Evolutionary conservation across 345 rosid species (phyloP).

Genomic region (Turnera subulata): DNA sequence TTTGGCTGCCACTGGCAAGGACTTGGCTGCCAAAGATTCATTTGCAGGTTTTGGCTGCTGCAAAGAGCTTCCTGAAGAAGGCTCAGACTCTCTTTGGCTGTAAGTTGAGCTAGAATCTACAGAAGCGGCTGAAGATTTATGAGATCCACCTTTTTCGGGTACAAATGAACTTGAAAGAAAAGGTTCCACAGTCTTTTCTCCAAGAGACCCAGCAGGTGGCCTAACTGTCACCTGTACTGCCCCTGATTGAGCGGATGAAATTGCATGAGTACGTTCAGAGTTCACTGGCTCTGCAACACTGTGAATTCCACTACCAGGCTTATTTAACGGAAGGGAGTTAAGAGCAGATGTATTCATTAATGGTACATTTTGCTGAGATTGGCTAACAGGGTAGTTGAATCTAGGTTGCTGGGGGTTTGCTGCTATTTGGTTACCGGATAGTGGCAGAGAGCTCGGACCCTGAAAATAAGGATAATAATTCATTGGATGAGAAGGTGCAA

Average conservation of each 20-base stretch:
- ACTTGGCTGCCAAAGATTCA: conserved; percentile 31
- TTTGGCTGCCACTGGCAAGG: conserved; percentile 23
- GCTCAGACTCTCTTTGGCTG: conserved; percentile 34
- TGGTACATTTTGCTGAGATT: conserved; percentile 57
- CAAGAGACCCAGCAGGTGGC: conserved; percentile 37
- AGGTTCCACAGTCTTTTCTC: conserved; percentile 36
- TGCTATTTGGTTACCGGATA: conserved; percentile 51
- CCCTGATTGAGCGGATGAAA: conserved; percentile 35
- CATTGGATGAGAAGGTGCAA: conserved; percentile 41
- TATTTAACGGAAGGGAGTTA: conserved; percentile 37
- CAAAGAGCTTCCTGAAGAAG: conserved; percentile 28
- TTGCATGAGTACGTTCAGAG: conserved; percentile 33
- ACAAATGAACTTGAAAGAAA: conserved; percentile 23
- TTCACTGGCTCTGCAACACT: conserved; percentile 33
- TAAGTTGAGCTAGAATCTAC: conserved; percentile 32
- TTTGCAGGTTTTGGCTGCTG: conserved; percentile 32
- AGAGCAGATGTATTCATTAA: conserved; percentile 40
- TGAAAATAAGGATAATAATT: conserved; percentile 50
- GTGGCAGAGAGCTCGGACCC: conserved; percentile 46
- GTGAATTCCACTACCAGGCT: conserved; percentile 33
- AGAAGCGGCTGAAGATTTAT: conserved; percentile 31
- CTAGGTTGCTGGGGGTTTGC: conserved; percentile 62
- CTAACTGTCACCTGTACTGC: conserved; percentile 49
- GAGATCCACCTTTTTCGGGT: conserved; percentile 41
- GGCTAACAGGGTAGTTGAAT: conserved; percentile 46